phyloP scores from a whole-genome alignment of 1,139 yeast species.

The Candida tetrigidarum region DNA sequence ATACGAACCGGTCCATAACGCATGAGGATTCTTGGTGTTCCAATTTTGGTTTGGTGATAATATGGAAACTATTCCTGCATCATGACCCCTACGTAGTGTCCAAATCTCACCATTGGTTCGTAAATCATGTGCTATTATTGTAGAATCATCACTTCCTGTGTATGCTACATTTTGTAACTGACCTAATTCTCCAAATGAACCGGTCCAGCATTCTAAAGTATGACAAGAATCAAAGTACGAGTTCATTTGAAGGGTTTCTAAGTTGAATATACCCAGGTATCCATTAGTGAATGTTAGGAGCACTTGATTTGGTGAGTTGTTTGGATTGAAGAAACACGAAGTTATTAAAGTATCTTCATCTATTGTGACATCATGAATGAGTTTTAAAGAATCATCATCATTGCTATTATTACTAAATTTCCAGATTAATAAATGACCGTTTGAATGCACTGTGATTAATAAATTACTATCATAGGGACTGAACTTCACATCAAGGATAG shows the following conservation, averaged over 20 bases:
- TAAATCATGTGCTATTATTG: constrained; percentile 74
- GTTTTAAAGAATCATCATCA: constrained; percentile 27
- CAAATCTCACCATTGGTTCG: constrained; percentile 56
- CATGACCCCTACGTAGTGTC: constrained; percentile 64
- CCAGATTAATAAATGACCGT: constrained; percentile 78
- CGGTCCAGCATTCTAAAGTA: constrained; percentile 88
- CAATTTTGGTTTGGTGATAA: constrained; percentile 49
- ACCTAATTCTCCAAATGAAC: constrained; percentile 66
- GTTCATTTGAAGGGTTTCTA: constrained; percentile 18
- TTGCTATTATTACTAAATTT: constrained; percentile 24
- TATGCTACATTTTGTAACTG: constrained; percentile 62
- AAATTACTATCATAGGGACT: constrained; percentile 53
- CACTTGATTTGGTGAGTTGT: constrained; percentile 25
- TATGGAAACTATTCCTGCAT: constrained; percentile 88
- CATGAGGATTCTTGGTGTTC: constrained; percentile 49
- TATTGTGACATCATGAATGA: constrained; percentile 38
- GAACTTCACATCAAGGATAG: constrained; percentile 77
- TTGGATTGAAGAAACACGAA: constrained; percentile 65
- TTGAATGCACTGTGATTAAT: constrained; percentile 75
- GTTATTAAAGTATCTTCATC: constrained; percentile 61
- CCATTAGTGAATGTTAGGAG: constrained; percentile 69
- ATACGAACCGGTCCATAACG: constrained; percentile 88
- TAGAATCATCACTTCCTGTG: constrained; percentile 92
- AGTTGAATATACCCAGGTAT: constrained; percentile 38
- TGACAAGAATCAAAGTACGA: constrained; percentile 43